Evolutionary conservation across 257 asterid genomes (phyloP).

Genomic region (Solanum boliviense): DNA sequence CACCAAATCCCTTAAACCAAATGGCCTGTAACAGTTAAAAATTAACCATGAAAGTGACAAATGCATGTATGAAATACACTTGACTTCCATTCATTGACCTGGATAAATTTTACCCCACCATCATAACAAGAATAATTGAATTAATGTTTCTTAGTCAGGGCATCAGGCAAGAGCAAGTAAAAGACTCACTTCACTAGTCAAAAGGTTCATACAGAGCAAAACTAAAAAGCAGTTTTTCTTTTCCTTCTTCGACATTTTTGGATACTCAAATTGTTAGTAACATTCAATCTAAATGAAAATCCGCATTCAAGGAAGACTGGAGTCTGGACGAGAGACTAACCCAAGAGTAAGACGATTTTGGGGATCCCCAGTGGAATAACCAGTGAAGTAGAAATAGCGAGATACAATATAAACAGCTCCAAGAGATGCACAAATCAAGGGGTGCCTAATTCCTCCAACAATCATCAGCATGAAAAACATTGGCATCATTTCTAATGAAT

Average conservation of each 20-base stretch:
- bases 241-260: background rate
- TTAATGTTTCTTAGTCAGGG: background rate
- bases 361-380: constrained; percentile 78
- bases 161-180: background rate
- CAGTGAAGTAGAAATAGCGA: constrained; percentile 73
- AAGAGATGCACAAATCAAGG: constrained; percentile 39
- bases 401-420: constrained; percentile 39
- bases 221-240: background rate
- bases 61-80: background rate
- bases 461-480: constrained; percentile 42
- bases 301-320: background rate
- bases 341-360: constrained; percentile 44
- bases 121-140: background rate
- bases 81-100: background rate
- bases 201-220: background rate
- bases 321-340: constrained; percentile 24
- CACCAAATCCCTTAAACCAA: background rate
- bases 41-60: background rate
- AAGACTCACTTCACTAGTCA: background rate
- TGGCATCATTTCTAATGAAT: constrained; percentile 84
- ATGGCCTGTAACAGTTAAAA: background rate
- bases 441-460: constrained; percentile 76
- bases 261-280: background rate
- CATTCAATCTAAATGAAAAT: background rate
- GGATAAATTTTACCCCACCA: background rate